Conservation (phyloP, 805 yeast species). For the Metschnikowia kunwiensis region DNA sequence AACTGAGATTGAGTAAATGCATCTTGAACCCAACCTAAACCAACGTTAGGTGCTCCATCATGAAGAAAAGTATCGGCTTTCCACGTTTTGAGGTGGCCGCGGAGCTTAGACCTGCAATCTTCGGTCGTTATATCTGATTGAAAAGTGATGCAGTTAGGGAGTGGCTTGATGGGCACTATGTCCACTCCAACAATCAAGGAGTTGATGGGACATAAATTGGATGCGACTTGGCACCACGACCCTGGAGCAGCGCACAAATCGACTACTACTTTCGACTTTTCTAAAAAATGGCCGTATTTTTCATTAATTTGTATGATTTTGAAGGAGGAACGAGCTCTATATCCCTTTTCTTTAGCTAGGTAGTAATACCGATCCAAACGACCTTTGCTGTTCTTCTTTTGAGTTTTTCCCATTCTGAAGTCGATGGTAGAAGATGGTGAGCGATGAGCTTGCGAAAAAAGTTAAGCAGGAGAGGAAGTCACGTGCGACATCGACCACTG, state of each 20-base stretch:
- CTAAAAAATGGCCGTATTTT: constrained; percentile 92
- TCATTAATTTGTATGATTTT: constrained; percentile 92
- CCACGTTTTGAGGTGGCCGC: constrained; percentile 98
- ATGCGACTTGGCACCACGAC: constrained; percentile 99
- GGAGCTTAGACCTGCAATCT: constrained; percentile 88
- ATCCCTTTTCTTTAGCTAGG: constrained; percentile 96
- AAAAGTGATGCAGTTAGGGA: constrained; percentile 91
- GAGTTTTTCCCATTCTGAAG: constrained; percentile 75
- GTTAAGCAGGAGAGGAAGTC: constrained; percentile 11
- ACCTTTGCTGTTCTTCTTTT: constrained; percentile 95
- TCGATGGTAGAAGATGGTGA: constrained; percentile 5
- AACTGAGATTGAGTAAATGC: constrained; percentile 97
- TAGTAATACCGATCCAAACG: constrained; percentile 97
- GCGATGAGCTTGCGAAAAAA: constrained; percentile 12
- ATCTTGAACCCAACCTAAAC: constrained; percentile 99
- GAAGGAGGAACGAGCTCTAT: constrained; percentile 98
- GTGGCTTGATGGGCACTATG: constrained; percentile 94
- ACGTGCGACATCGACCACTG: constrained; percentile 19
- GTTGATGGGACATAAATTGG: constrained; percentile 86
- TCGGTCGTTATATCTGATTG: constrained; percentile 98
- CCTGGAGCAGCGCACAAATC: constrained; percentile 99
- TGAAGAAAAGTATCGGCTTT: constrained; percentile 97
- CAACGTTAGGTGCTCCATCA: constrained; percentile 99
- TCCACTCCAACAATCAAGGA: constrained; percentile 98
- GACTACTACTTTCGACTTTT: constrained; percentile 90